phyloP scores from a whole-genome alignment of 345 rosid genomes.

The Erodium maritimum region DNA sequence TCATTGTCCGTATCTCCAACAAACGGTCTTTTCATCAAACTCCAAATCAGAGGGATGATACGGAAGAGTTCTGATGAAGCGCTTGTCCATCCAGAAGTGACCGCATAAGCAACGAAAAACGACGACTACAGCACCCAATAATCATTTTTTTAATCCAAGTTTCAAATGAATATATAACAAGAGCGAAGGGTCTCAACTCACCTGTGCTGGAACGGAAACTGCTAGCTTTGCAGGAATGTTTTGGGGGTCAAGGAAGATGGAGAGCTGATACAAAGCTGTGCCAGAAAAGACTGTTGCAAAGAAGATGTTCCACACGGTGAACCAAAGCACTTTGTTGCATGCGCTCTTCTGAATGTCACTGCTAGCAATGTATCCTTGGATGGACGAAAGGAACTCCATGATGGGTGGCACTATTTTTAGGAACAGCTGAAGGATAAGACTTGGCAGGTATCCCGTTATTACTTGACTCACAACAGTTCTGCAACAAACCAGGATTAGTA shows the following conservation, averaged over 20 bases:
- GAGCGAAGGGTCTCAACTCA: constrained; percentile 5
- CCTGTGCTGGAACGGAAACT: constrained; percentile 90
- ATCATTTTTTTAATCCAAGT: background rate
- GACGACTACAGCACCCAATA: constrained; percentile 47
- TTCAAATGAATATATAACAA: background rate
- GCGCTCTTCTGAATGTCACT: constrained; percentile 86
- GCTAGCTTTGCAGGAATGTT: constrained; percentile 65
- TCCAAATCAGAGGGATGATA: constrained; percentile 51
- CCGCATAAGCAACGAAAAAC: constrained; percentile 85
- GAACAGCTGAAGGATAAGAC: constrained; percentile 70
- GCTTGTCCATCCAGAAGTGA: constrained; percentile 95
- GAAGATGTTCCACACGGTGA: constrained; percentile 85
- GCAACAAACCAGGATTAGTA: constrained; percentile 24
- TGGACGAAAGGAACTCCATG: constrained; percentile 86
- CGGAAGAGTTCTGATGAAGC: constrained; percentile 79
- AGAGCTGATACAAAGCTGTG: constrained; percentile 45
- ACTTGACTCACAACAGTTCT: constrained; percentile 66
- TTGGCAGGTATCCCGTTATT: constrained; percentile 89
- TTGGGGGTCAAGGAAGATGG: constrained; percentile 63
- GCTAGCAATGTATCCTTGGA: constrained; percentile 77
- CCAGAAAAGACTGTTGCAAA: constrained; percentile 95
- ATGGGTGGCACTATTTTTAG: constrained; percentile 78
- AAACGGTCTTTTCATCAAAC: constrained; percentile 41
- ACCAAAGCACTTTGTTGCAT: constrained; percentile 91
- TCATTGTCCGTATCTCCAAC: constrained; percentile 29